Percentiles rank a stretch among this genome's conserved stretches.
Evolutionary conservation across 208 protist genomes (phyloP).

Genomic region (Vickermania spadyakhi): DNA sequence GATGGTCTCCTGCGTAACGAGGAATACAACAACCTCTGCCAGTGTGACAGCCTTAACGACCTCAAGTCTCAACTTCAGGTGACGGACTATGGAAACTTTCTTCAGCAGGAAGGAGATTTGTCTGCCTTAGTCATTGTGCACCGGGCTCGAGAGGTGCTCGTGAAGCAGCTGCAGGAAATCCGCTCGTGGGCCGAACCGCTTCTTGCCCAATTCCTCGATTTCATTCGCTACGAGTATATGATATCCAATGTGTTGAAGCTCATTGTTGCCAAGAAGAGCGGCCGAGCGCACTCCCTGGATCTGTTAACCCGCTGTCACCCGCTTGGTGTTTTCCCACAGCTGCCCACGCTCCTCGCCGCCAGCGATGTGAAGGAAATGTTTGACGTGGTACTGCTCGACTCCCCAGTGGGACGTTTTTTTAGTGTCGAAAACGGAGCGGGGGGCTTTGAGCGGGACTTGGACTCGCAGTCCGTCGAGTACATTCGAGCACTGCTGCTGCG

Average conservation of each 20-base stretch:
- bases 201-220: conserved; percentile 97
- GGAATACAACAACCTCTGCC: conserved; percentile 96
- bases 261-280: conserved; percentile 81
- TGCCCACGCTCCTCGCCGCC: conserved; percentile 90
- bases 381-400: conserved; percentile 96
- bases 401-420: conserved; percentile 90
- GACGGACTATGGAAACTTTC: conserved; percentile 97
- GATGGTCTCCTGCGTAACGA: conserved; percentile 87
- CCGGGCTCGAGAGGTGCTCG: conserved; percentile 91
- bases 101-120: conserved; percentile 93
- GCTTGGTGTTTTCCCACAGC: conserved; percentile 94
- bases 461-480: conserved; percentile 96
- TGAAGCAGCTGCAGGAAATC: conserved; percentile 95
- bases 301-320: conserved; percentile 97
- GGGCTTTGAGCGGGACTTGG: conserved; percentile 77
- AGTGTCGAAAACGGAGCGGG: conserved; percentile 28
- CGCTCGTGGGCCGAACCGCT: conserved; percentile 91
- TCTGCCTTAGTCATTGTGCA: conserved; percentile 88
- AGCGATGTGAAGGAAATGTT: conserved; percentile 93
- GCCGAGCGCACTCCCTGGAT: conserved; percentile 58
- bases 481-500: conserved; percentile 98
- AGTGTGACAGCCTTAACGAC: conserved; percentile 98
- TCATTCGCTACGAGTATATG: conserved; percentile 99
- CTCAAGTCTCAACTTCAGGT: conserved; percentile 96
- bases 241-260: conserved; percentile 92